Percentiles rank a stretch among this genome's conserved stretches.
phyloP scores from a whole-genome alignment of 2,329 filamentous ascomycete genomes.

The Plectosphaerella cucumerina region DNA sequence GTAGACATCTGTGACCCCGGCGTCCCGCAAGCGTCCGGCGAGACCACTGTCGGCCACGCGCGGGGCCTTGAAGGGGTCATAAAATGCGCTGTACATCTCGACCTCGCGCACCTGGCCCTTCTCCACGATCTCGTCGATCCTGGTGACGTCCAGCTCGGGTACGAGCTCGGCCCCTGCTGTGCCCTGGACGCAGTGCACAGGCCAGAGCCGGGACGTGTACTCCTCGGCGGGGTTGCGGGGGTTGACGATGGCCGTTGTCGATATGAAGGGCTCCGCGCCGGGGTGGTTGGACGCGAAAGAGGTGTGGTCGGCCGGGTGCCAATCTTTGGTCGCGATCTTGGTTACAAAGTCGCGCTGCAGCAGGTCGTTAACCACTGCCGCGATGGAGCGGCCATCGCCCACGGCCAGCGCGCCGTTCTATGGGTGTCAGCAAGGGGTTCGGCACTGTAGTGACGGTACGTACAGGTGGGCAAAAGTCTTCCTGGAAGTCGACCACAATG shows the following conservation, averaged over 20 bases:
- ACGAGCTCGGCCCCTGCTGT: constrained; percentile 71
- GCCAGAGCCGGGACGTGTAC: constrained; percentile 75
- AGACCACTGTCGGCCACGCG: constrained; percentile 61
- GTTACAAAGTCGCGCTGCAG: constrained; percentile 66
- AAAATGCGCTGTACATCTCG: constrained; percentile 95
- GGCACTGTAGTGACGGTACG: constrained; percentile 25
- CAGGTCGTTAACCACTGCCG: constrained; percentile 68
- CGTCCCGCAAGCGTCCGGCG: constrained; percentile 48
- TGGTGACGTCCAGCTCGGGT: constrained; percentile 59
- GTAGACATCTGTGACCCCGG: constrained; percentile 71
- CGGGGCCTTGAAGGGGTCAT: constrained; percentile 68
- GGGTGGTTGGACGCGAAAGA: constrained; percentile 84
- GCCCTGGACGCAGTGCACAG: constrained; percentile 78
- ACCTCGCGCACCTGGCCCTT: constrained; percentile 73
- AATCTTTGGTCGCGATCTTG: constrained; percentile 88
- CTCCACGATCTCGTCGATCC: constrained; percentile 63
- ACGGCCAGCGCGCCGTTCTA: constrained; percentile 85
- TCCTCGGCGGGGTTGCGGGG: constrained; percentile 58
- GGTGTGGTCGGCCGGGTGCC: constrained; percentile 76
- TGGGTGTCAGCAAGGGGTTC: neutral
- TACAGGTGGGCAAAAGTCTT: constrained; percentile 92
- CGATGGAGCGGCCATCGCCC: constrained; percentile 65
- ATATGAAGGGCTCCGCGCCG: constrained; percentile 63
- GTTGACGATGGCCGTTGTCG: constrained; percentile 60
- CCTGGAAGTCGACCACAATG: constrained; percentile 82